Evolutionary conservation across 2,329 filamentous ascomycete species (phyloP), one percentile per base, ranked within the genome.

Genomic region (Apiospora malaysiana): DNA sequence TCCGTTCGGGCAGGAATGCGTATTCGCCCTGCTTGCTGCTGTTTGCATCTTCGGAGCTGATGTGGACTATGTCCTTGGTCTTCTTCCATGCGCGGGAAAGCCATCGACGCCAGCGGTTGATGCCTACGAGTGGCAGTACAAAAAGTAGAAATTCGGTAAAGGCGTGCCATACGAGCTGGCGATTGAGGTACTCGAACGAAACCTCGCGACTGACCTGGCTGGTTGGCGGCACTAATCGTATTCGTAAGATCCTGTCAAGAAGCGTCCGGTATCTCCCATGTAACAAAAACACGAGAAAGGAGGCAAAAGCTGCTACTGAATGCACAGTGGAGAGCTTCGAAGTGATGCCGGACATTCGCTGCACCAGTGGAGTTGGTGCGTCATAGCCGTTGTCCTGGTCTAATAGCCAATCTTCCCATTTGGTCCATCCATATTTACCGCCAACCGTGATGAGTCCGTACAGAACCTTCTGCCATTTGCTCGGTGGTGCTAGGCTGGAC

Each of bases 81-180:
- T 92, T 94, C 75, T 93, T 90, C 94, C 94, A 97, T n/a, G 91
- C 90, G 73, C 94, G 89, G 25, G 89, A 87, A n/a, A 98, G 85
- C 92, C 95, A 97, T 75, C 95, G 89, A 71, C 94, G 90, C 96
- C 96, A 99, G 74, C 94, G 90, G 77, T 93, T 92, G 75, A 99
- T 95, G 68, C 96, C 96, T 56, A 99, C 93, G n/a, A 99, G 88
- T 0, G 96, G 96, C n/a, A 99, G 87, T 23, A 98, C 89, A 81
- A 98, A 99, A 43, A 99, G 88, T n/a, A 99, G 86, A 77, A 99
- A 99, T 80, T 99, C 96, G 37, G 96, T 99, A 78, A 99, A 97
- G n/a, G 96, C 96, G 82, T 99, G 96, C 96, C 96, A 99, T 47
- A 99, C 96, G 14, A 99, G 90, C 83, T 99, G 96, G 66, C 96